These are phyloP conservation scores for Talaromyces atroroseus DNA, from an alignment of 2,329 filamentous ascomycete genomes.

Conservation along the genomic window DNA sequence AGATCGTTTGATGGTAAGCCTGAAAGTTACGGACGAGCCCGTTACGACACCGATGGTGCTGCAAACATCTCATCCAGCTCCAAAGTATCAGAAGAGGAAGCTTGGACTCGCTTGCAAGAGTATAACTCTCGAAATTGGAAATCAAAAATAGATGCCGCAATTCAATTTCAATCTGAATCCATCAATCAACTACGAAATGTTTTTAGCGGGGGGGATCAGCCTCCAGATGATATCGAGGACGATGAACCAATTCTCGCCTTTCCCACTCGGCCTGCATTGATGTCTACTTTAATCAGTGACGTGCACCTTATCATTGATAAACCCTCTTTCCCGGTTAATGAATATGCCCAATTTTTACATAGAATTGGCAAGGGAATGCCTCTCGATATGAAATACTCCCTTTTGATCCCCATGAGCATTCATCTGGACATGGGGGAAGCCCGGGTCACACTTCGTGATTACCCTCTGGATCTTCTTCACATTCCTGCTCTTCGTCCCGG, in stretches of 20 bases:
- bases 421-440: conserved; percentile 87
- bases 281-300: conserved; percentile 76
- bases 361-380: conserved; percentile 96
- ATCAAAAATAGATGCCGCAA: conserved; percentile 73
- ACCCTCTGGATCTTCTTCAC: conserved; percentile 85
- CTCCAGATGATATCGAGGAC: conserved; percentile 76
- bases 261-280: conserved; percentile 75
- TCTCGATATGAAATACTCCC: conserved; percentile 78
- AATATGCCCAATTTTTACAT: conserved; percentile 79
- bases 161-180: conserved; percentile 62
- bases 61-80: conserved; percentile 66
- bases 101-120: conserved; percentile 66
- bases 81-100: conserved; percentile 69
- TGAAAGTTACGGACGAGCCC: conserved; percentile 34
- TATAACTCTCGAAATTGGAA: conserved; percentile 92
- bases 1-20: conserved; percentile 3
- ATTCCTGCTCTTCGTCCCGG: conserved; percentile 75
- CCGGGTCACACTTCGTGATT: conserved; percentile 80
- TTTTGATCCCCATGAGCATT: conserved; percentile 85
- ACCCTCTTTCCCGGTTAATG: conserved; percentile 77
- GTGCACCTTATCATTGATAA: conserved; percentile 83
- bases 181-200: conserved; percentile 72
- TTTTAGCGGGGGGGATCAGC: conserved; percentile 76
- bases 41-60: conserved; percentile 75
- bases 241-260: conserved; percentile 80